Base-by-base conservation (phyloP, 73 alveolate species). In the Symbiodinium pilosum region DNA sequence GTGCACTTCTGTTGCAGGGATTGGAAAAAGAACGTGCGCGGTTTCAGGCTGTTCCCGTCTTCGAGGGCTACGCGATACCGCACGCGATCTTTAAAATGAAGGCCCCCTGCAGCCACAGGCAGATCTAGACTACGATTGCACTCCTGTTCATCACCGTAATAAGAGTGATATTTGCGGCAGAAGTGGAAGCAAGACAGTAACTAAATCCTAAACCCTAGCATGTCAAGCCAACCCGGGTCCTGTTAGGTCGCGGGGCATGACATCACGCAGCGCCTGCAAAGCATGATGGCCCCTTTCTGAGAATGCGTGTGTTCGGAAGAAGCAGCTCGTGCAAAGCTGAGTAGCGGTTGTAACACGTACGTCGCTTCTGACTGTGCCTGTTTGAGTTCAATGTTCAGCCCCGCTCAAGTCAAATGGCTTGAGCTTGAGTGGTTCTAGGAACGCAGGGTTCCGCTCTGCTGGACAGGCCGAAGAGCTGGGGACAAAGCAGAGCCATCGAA, bases 31-130 rank as follows among this genome's bases (percentile, higher is more conserved):
- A 47, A 9, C 21, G 21, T 64, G 24, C 40, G 30, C 14, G 21
- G 40, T 16, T 39, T 24, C 75, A 91, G 97, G 99, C 99, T 43
- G 99, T 99, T 7, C 99, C 99, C 4, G 99, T 99, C 69, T 99
- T 99, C 83, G 99, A 99, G 73, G 99, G 99, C 59, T 99, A 99
- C 64, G 99, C 99, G 41, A 95, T 99, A 69, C 99, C 99, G 20
- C 99, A 99, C 86, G 99, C 99, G 32, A 99, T 99, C 93, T 94
- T 97, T 71, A 84, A 87, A 64, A 94, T 99, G 92, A 98, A 99
- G 92, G 99, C 89, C 24, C 93, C n/a, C n/a, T n/a, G n/a, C n/a
- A n/a, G n/a, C n/a, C n/a, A n/a, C n/a, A n/a, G n/a, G n/a, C n/a
- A n/a, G n/a, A n/a, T n/a, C n/a, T n/a, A n/a, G n/a, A n/a, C n/a